Evolutionary conservation across 169 alveolate species (phyloP).

Genomic region (Perkinsus olseni): DNA sequence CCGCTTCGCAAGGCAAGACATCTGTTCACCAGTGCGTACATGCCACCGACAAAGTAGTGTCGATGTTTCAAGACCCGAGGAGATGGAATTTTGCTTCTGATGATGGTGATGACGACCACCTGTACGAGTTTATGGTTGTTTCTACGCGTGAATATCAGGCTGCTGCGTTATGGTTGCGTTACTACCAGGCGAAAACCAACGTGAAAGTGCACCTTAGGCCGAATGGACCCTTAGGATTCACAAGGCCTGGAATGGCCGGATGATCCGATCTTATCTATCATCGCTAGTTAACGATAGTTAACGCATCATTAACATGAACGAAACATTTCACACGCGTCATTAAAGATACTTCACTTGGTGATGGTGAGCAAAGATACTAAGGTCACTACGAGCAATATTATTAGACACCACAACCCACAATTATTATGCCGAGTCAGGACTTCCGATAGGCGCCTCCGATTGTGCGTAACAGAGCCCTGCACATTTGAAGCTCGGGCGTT

Average conservation of each 20-base stretch:
- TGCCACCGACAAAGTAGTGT: not conserved
- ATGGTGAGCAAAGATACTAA: not conserved
- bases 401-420: not conserved
- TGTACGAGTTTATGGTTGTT: not conserved
- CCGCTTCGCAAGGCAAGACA: not conserved
- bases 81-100: not conserved
- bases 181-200: too few species aligned
- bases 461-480: not conserved
- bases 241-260: too few species aligned
- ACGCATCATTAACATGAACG: too few species aligned
- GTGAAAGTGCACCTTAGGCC: too few species aligned
- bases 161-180: not conserved
- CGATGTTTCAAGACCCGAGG: not conserved
- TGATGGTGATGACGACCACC: not conserved
- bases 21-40: not conserved
- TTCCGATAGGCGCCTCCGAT: not conserved
- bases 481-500: not conserved
- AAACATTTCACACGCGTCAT: too few species aligned
- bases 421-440: not conserved
- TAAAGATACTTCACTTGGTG: not conserved
- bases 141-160: not conserved
- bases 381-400: not conserved
- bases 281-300: too few species aligned
- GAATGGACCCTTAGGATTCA: too few species aligned
- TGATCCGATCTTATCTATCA: too few species aligned